A percentile compares a stretch with the other conserved stretches of the same genome.
Evolutionary conservation across 495 filamentous ascomycete species (phyloP).

Genomic region (Penicillium desertorum): DNA sequence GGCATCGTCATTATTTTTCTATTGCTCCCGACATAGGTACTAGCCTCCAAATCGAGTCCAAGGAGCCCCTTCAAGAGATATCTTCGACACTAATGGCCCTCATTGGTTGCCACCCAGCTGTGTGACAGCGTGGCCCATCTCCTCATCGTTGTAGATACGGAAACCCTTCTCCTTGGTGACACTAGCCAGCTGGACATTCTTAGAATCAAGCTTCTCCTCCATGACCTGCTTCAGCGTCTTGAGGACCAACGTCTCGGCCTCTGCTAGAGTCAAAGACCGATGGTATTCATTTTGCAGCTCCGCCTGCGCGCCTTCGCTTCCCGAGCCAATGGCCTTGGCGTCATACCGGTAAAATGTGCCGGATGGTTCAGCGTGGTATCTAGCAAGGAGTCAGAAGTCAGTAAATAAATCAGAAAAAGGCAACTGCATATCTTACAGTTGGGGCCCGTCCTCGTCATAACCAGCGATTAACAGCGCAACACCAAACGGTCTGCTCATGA

Average conservation of each 20-base stretch:
- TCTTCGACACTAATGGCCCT: conserved; percentile 19
- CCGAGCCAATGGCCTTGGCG: conserved; percentile 96
- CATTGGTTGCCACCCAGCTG: conserved; percentile 56
- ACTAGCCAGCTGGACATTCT: conserved; percentile 97
- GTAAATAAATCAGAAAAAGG: neutral
- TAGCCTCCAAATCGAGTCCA: conserved; percentile 4
- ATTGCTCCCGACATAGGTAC: conserved; percentile 27
- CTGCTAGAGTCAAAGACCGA: conserved; percentile 88
- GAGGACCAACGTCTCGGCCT: conserved; percentile 91
- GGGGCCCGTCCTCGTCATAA: conserved; percentile 94
- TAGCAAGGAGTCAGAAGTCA: conserved; percentile 23
- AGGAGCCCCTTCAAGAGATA: conserved; percentile 5
- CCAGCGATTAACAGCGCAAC: conserved; percentile 96
- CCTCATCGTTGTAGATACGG: conserved; percentile 94
- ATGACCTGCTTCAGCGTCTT: conserved; percentile 99
- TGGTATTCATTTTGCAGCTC: conserved; percentile 99
- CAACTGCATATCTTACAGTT: conserved; percentile 58
- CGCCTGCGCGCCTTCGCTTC: conserved; percentile 93
- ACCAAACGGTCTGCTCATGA: conserved; percentile 96
- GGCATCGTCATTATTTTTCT: conserved; percentile 29
- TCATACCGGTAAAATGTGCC: conserved; percentile 99
- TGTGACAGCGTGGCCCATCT: conserved; percentile 89
- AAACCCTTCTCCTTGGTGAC: conserved; percentile 98
- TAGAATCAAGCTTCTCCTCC: conserved; percentile 98
- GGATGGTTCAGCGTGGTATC: conserved; percentile 95